Evolutionary conservation across 768 basidiomycete species (phyloP).

Genomic region (Boletellus sp.): DNA sequence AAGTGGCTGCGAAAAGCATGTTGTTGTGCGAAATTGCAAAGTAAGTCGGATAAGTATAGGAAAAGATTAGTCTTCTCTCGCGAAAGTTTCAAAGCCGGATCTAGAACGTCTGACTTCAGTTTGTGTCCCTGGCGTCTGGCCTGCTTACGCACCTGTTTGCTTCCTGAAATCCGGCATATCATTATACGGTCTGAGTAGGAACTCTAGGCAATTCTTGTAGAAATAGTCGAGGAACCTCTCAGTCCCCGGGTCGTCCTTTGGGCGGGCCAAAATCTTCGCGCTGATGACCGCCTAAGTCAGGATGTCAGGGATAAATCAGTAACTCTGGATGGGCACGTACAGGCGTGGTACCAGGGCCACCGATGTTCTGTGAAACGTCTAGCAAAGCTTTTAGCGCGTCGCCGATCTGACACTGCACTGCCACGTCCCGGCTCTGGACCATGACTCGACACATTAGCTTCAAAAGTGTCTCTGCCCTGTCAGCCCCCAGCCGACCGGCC

Average conservation of each 20-base stretch:
- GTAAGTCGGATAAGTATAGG: conserved; percentile 85
- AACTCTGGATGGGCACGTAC: conserved; percentile 21
- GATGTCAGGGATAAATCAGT: conserved; percentile 3
- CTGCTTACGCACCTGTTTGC: conserved; percentile 35
- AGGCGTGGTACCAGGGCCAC: conserved; percentile 35
- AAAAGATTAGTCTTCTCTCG: conserved; percentile 80
- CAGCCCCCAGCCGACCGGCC: conserved; percentile 51
- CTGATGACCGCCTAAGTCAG: conserved; percentile 26
- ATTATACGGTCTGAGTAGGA: conserved; percentile 76
- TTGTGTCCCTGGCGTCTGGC: neutral
- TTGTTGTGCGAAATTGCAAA: conserved; percentile 84
- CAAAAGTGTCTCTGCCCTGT: conserved; percentile 70
- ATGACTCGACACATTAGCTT: conserved; percentile 74
- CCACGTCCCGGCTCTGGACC: conserved; percentile 76
- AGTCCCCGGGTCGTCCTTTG: conserved; percentile 78
- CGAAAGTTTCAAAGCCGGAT: conserved; percentile 51
- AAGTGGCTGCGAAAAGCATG: conserved; percentile 92
- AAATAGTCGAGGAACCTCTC: conserved; percentile 93
- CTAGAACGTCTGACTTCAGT: conserved; percentile 30
- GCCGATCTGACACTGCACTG: conserved; percentile 85
- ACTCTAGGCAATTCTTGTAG: conserved; percentile 77
- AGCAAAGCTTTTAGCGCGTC: conserved; percentile 82
- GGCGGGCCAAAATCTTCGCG: conserved; percentile 49
- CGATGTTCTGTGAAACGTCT: conserved; percentile 59
- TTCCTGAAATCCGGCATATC: conserved; percentile 68